Percentiles rank a stretch among this genome's conserved stretches.
Conservation (phyloP, 306 rosid genomes). For the Cicer pinnatifidum region DNA sequence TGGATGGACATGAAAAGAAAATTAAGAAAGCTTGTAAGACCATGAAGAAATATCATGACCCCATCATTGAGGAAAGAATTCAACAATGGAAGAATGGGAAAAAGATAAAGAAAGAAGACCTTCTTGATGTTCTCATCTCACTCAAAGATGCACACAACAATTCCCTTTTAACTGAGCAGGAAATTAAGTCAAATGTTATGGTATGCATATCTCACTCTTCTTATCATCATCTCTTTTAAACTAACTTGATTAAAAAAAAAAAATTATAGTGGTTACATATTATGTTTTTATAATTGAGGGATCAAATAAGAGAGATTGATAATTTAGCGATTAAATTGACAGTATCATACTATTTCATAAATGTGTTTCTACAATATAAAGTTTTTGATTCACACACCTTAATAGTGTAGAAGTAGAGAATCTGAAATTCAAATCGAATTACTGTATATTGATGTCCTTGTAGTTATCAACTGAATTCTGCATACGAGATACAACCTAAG, state of each 20-base stretch:
- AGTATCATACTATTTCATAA: background rate
- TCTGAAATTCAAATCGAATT: no score
- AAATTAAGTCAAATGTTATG: background rate
- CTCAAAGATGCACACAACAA: background rate
- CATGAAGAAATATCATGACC: background rate
- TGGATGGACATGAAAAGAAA: background rate
- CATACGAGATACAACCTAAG: no score
- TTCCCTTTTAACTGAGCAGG: background rate
- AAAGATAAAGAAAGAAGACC: background rate
- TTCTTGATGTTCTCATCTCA: constrained; percentile 24
- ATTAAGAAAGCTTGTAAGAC: background rate
- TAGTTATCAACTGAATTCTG: no score
- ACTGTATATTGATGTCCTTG: no score
- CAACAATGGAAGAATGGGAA: background rate
- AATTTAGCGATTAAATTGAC: no score
- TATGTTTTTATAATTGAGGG: no score
- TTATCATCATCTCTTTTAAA: background rate
- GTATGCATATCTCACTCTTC: background rate
- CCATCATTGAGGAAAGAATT: background rate
- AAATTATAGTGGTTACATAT: background rate
- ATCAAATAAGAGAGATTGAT: no score
- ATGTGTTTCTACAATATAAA: background rate
- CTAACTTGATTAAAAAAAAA: background rate
- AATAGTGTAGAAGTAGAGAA: no score
- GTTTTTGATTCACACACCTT: no score